Percentiles rank a stretch among this genome's conserved stretches.
phyloP scores from a whole-genome alignment of 208 protist genomes.

The Leishmania gerbilli region DNA sequence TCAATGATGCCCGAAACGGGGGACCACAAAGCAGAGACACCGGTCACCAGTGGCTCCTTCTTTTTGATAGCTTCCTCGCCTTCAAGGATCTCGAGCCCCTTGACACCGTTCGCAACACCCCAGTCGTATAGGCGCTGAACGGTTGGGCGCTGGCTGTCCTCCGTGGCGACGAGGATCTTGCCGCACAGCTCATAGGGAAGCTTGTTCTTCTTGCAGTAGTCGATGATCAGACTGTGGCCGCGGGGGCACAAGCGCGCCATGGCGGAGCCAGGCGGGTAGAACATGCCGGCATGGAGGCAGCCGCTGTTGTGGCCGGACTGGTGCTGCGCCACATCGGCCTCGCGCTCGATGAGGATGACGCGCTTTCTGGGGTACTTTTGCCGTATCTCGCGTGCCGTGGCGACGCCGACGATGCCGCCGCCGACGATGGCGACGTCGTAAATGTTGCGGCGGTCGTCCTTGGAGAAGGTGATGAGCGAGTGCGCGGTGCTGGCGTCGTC shows the following conservation, averaged over 20 bases:
- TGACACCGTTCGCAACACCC: slow-evolving; percentile 86
- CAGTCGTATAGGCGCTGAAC: slow-evolving; percentile 80
- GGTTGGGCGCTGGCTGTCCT: slow-evolving; percentile 45
- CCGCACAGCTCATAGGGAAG: slow-evolving; percentile 82
- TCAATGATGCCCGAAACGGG: slow-evolving; percentile 88
- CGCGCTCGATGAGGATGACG: slow-evolving; percentile 87
- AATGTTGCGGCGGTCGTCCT: slow-evolving; percentile 40
- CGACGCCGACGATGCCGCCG: slow-evolving; percentile 87
- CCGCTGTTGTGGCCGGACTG: slow-evolving; percentile 92
- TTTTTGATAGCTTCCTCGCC: slow-evolving; percentile 66
- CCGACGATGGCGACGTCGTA: slow-evolving; percentile 92
- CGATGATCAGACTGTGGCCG: slow-evolving; percentile 83
- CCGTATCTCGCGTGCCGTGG: slow-evolving; percentile 73
- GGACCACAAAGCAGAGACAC: slow-evolving; percentile 81
- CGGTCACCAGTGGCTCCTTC: slow-evolving; percentile 74
- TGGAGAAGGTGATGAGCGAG: slow-evolving; percentile 50
- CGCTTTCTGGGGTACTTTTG: slow-evolving; percentile 65
- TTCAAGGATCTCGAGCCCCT: slow-evolving; percentile 67
- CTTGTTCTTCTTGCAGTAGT: slow-evolving; percentile 86
- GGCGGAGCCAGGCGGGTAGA: slow-evolving; percentile 76
- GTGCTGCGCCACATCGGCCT: slow-evolving; percentile 87
- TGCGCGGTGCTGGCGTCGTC: slow-evolving; percentile 29
- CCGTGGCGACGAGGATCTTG: slow-evolving; percentile 89
- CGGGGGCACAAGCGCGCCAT: slow-evolving; percentile 88
- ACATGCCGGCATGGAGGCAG: slow-evolving; percentile 94